Evolutionary conservation across 2,329 filamentous ascomycete species (phyloP).

Genomic region (Elsinoe batatas): DNA sequence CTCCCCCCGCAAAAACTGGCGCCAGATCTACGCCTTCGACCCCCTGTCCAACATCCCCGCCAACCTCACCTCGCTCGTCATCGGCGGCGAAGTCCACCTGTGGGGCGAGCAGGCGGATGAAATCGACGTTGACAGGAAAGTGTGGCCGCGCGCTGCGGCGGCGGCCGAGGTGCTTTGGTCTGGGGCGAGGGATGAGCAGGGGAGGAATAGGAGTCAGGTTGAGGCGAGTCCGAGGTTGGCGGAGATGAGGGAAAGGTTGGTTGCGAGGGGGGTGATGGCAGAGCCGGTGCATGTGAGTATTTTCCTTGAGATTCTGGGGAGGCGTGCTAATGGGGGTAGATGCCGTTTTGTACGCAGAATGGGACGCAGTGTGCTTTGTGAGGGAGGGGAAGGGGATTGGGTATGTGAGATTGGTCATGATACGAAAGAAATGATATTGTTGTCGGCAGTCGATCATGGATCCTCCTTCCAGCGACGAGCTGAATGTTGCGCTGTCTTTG

Average conservation of each 20-base stretch:
- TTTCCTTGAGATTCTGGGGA: background rate
- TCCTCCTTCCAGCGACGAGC: no score
- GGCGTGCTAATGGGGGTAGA: slow-evolving; percentile 32
- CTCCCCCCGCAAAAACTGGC: slow-evolving; percentile 70
- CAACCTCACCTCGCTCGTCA: slow-evolving; percentile 54
- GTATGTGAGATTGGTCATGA: no score
- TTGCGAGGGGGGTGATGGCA: slow-evolving; percentile 55
- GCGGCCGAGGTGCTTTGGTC: slow-evolving; percentile 76
- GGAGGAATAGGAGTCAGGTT: slow-evolving; percentile 61
- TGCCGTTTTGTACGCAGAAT: slow-evolving; percentile 61
- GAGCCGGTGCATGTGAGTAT: slow-evolving; percentile 44
- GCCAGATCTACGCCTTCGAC: slow-evolving; percentile 69
- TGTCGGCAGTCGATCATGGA: no score
- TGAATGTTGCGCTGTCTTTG: no score
- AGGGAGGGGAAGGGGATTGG: background rate
- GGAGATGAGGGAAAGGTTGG: slow-evolving; percentile 67
- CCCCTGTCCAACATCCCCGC: slow-evolving; percentile 55
- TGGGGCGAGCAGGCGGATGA: slow-evolving; percentile 74
- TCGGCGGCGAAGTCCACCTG: slow-evolving; percentile 72
- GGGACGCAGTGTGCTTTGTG: slow-evolving; percentile 37
- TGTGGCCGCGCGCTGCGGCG: slow-evolving; percentile 69
- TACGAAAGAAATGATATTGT: no score
- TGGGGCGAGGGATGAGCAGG: slow-evolving; percentile 54
- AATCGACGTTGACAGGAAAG: slow-evolving; percentile 61
- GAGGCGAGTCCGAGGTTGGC: slow-evolving; percentile 59